Evolutionary conservation across 2,329 filamentous ascomycete species (phyloP).

Genomic region (Coniochaeta ligniaria): DNA sequence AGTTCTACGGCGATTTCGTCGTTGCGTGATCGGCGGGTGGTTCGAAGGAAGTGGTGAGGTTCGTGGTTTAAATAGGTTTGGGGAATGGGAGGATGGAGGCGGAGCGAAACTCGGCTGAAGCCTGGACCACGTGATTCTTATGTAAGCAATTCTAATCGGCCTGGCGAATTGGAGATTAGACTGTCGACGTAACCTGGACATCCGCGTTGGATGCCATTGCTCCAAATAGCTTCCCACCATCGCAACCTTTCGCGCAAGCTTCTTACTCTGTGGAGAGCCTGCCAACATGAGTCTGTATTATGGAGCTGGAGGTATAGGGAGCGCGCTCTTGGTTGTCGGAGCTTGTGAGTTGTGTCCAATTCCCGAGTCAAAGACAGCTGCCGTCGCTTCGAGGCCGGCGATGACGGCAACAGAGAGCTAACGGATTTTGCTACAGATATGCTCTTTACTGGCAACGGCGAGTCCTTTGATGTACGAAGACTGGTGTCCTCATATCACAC

Average conservation of each 20-base stretch:
- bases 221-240: background rate
- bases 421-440: slow-evolving; percentile 60
- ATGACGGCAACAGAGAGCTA: slow-evolving; percentile 1
- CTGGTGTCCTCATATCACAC: background rate
- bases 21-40: slow-evolving; percentile 9
- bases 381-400: background rate
- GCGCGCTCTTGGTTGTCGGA: slow-evolving; percentile 66
- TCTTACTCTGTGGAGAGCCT: background rate
- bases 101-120: slow-evolving; percentile 1
- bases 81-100: slow-evolving; percentile 7
- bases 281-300: slow-evolving; percentile 64
- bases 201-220: background rate
- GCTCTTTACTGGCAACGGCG: slow-evolving; percentile 95
- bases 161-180: background rate
- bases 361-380: background rate
- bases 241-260: background rate
- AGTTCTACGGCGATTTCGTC: slow-evolving; percentile 5
- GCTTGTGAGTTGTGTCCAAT: slow-evolving; percentile 54
- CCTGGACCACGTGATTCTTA: background rate
- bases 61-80: slow-evolving; percentile 16
- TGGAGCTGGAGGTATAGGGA: slow-evolving; percentile 59
- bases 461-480: slow-evolving; percentile 75
- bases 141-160: background rate
- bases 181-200: slow-evolving; percentile 1
- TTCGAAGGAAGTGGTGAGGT: slow-evolving; percentile 5